phyloP scores from a whole-genome alignment of 2,329 filamentous ascomycete genomes.

The Trichoderma endophyticum region DNA sequence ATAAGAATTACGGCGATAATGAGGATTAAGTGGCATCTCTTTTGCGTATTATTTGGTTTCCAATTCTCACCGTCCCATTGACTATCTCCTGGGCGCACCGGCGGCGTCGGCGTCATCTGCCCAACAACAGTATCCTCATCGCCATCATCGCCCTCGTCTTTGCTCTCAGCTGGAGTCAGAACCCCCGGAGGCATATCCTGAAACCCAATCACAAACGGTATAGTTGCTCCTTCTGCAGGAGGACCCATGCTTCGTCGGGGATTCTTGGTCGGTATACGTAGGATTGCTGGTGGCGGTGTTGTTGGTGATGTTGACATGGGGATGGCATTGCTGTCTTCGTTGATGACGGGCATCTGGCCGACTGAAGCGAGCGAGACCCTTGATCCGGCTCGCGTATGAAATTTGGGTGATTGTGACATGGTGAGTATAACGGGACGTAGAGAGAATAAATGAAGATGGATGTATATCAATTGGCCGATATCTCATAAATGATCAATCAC shows the following conservation, averaged over 20 bases:
- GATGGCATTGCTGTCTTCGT: slow-evolving; percentile 31
- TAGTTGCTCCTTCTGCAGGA: neutral
- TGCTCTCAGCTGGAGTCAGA: neutral
- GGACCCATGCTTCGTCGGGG: slow-evolving; percentile 25
- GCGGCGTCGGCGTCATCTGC: slow-evolving; percentile 12
- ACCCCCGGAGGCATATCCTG: neutral
- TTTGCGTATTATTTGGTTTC: slow-evolving; percentile 19
- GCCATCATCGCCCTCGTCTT: slow-evolving; percentile 16
- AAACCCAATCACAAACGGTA: slow-evolving; percentile 18
- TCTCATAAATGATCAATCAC: neutral
- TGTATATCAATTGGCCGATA: neutral
- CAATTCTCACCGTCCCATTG: slow-evolving; percentile 16
- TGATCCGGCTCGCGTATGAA: slow-evolving; percentile 15
- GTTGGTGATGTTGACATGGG: neutral
- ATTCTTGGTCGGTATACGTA: slow-evolving; percentile 32
- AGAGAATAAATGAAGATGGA: neutral
- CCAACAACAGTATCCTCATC: slow-evolving; percentile 13
- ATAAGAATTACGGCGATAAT: slow-evolving; percentile 30
- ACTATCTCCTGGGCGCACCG: slow-evolving; percentile 14
- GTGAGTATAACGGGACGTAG: neutral
- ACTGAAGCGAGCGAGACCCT: slow-evolving; percentile 28
- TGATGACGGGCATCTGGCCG: slow-evolving; percentile 37
- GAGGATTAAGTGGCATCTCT: slow-evolving; percentile 35
- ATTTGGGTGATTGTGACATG: slow-evolving; percentile 9
- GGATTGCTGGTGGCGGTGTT: slow-evolving; percentile 25